Base-by-base conservation (phyloP, 495 filamentous ascomycete genomes). In the Echria macrotheca region DNA sequence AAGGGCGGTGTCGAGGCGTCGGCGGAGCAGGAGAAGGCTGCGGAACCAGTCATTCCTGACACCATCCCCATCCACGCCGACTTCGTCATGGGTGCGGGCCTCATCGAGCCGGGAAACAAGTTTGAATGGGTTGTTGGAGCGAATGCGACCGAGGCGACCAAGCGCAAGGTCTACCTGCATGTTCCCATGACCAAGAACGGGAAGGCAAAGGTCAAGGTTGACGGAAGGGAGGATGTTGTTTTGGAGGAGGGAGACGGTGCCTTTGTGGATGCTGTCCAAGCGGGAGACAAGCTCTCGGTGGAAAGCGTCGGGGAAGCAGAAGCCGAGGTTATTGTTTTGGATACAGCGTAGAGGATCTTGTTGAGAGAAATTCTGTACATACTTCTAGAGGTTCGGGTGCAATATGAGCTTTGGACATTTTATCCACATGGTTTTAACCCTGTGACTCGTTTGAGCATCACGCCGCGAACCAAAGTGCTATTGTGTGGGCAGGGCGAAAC, bases 1-100 rank as follows among this genome's bases (percentile, higher is more conserved):
- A 78, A 80, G 47, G 84, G 71, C 17, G 82, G 83, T 0, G 64
- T 64, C 6, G 70, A 78, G 25, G 86, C 79, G 33, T 80, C 75
- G 8, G 58, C 62, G 12, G 75, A 81, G 46, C 68, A 77, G 44
- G 82, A 87, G 57, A 74, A 72, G 49, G 76, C 64, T 6, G 82
- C 81, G 1, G 71, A 75, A 31, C 78, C 83, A 0, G 67, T 58
- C 14, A 67, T 86, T 5, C 58, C 68, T 0, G 76, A 70, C 10
- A 83, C 87, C 0, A 91, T 91, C 51, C 84, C 85, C 8, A 82
- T 90, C 26, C 85, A 91, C 61, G 84, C 86, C 17, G 86, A 91
- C 60, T 79, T 90, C 43, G 76, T 84, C 29, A 87, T 91, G 85
- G 79, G 74, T 2, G 86, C 87, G 5, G 77, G 79, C 11, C 74